phyloP scores from a whole-genome alignment of 202 grass and related monocot genomes.

The Musa balbisiana region DNA sequence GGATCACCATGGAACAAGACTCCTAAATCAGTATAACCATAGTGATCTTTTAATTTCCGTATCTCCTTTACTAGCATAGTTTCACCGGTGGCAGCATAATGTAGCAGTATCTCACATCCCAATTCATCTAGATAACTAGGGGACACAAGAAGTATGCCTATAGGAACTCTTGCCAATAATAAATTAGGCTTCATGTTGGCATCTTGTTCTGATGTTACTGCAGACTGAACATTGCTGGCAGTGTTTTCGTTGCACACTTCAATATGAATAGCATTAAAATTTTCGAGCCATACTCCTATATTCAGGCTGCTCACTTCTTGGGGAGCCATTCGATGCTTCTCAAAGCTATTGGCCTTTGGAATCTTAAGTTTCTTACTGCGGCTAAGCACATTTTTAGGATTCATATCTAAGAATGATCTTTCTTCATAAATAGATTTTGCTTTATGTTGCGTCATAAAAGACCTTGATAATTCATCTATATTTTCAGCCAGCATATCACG shows the following conservation, averaged over 20 bases:
- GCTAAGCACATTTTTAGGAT: slow-evolving; percentile 22
- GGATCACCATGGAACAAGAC: slow-evolving; percentile 21
- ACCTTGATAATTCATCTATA: slow-evolving; percentile 49
- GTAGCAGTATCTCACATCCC: slow-evolving; percentile 42
- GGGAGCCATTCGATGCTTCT: slow-evolving; percentile 27
- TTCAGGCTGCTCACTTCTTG: slow-evolving; percentile 24
- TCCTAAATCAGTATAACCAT: slow-evolving; percentile 3
- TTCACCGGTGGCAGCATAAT: slow-evolving; percentile 46
- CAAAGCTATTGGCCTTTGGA: slow-evolving; percentile 10
- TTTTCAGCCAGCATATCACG: slow-evolving; percentile 37
- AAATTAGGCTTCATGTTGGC: slow-evolving; percentile 27
- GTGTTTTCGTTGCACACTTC: slow-evolving; percentile 21
- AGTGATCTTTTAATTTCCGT: slow-evolving; percentile 22
- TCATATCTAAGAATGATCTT: background rate
- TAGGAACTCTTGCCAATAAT: slow-evolving; percentile 44
- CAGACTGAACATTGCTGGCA: slow-evolving; percentile 14
- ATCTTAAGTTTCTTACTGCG: slow-evolving; percentile 34
- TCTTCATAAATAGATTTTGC: background rate
- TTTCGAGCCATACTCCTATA: slow-evolving; percentile 26
- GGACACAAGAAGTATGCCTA: slow-evolving; percentile 55
- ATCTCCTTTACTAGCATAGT: slow-evolving; percentile 33
- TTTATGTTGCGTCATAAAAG: slow-evolving; percentile 39
- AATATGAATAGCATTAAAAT: slow-evolving; percentile 35
- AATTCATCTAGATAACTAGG: slow-evolving; percentile 37
- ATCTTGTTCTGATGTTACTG: slow-evolving; percentile 18